These are phyloP conservation scores for Sclerotinia spermophila DNA, from an alignment of 2,329 filamentous ascomycete species.

Conservation along the genomic window DNA sequence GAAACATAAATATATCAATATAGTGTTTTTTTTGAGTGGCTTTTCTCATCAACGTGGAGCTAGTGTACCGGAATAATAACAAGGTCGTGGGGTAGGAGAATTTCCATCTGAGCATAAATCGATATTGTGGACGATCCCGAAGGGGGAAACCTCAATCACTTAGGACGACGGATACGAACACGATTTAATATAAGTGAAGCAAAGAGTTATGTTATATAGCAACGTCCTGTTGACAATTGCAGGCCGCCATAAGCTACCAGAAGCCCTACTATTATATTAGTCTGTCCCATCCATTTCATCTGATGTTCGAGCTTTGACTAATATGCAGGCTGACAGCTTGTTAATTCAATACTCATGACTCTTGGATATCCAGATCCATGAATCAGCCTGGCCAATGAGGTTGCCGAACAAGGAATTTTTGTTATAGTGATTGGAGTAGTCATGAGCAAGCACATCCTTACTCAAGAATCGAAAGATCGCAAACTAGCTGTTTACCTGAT, in stretches of 20 bases:
- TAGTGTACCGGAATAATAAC: background rate
- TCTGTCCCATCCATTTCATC: background rate
- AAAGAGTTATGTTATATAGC: background rate
- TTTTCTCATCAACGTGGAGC: too few relatives aligned
- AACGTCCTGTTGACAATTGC: background rate
- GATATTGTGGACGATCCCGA: background rate
- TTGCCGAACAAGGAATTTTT: background rate
- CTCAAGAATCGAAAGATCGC: background rate
- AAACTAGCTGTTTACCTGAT: background rate
- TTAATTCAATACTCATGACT: background rate
- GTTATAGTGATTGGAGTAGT: background rate
- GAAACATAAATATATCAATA: too few relatives aligned
- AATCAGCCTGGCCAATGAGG: background rate
- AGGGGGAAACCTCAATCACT: background rate
- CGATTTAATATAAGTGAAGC: background rate
- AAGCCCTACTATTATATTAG: background rate
- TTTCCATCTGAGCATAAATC: background rate
- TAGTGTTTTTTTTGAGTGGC: too few relatives aligned
- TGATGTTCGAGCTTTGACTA: background rate
- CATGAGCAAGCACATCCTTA: slow-evolving; percentile 4
- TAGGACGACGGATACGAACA: background rate
- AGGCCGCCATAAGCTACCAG: background rate
- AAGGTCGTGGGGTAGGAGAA: background rate
- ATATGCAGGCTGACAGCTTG: background rate
- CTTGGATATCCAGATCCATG: background rate